A percentile compares a stretch with the other conserved stretches of the same genome.
Evolutionary conservation across 2,329 filamentous ascomycete species (phyloP).

Genomic region (Aureobasidium sp.): DNA sequence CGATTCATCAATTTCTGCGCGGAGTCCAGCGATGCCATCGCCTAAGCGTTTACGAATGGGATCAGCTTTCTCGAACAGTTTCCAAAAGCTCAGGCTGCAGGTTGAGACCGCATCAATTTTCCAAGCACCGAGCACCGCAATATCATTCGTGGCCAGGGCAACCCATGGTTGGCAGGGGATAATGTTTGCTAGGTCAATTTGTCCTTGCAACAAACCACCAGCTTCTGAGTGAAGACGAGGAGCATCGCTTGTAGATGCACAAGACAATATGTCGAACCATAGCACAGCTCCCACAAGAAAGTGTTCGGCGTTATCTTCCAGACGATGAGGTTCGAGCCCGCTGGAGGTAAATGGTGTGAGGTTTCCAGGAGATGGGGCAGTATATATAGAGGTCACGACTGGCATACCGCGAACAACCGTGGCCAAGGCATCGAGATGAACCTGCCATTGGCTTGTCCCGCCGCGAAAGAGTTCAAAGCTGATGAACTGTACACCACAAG

Average conservation of each 20-base stretch:
- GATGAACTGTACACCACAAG: constrained; percentile 10
- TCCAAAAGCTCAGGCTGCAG: neutral
- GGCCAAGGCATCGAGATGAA: constrained; percentile 5
- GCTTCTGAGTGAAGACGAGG: neutral
- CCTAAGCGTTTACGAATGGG: neutral
- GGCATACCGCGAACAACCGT: neutral
- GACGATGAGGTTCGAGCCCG: neutral
- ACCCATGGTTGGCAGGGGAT: constrained; percentile 7
- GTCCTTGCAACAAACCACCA: neutral
- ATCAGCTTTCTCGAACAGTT: neutral
- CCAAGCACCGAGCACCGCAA: neutral
- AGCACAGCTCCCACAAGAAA: constrained; percentile 6
- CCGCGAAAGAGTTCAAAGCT: constrained; percentile 12
- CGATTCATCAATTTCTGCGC: neutral
- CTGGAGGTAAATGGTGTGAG: neutral
- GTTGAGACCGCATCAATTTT: neutral
- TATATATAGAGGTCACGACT: too few relatives aligned
- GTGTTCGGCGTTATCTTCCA: constrained; percentile 7
- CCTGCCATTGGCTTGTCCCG: constrained; percentile 8
- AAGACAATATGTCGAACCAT: constrained; percentile 10
- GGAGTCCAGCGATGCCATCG: neutral
- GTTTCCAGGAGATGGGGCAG: neutral
- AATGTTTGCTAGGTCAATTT: constrained; percentile 7
- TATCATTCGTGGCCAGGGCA: neutral
- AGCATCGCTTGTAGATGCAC: neutral